These are phyloP conservation scores for Calonectria montana DNA, from an alignment of 2,329 filamentous ascomycete genomes.

Conservation along the genomic window DNA sequence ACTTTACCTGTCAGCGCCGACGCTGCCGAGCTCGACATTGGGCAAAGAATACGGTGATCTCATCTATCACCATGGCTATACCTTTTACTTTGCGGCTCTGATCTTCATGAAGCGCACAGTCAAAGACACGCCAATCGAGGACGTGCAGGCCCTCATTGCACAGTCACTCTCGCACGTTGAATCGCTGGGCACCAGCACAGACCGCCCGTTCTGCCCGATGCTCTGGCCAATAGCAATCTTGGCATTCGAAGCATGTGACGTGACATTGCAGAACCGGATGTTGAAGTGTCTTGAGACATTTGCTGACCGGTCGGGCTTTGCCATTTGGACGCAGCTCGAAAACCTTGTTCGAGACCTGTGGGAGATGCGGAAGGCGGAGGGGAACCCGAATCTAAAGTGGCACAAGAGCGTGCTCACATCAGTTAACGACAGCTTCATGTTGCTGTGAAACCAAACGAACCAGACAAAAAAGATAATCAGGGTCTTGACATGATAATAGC, in stretches of 20 bases:
- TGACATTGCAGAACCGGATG: conserved; percentile 34
- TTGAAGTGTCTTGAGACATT: conserved; percentile 31
- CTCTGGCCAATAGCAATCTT: conserved; percentile 40
- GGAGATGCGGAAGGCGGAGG: conserved; percentile 27
- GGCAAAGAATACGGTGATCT: conserved; percentile 35
- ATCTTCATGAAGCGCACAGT: conserved; percentile 41
- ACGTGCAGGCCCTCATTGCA: conserved; percentile 38
- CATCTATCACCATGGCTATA: conserved; percentile 39
- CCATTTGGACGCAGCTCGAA: conserved; percentile 36
- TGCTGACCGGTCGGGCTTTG: conserved; percentile 31
- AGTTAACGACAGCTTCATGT: conserved; percentile 39
- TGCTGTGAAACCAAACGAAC: conserved; percentile 18
- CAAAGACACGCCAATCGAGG: conserved; percentile 32
- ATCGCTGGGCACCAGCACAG: conserved; percentile 26
- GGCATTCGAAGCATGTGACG: conserved; percentile 33
- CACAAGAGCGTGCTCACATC: conserved; percentile 33
- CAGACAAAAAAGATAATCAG: background rate
- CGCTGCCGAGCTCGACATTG: conserved; percentile 19
- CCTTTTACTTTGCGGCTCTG: conserved; percentile 38
- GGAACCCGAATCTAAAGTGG: conserved; percentile 36
- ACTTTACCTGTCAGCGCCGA: conserved; percentile 33
- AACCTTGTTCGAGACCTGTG: conserved; percentile 34
- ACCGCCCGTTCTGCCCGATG: conserved; percentile 37
- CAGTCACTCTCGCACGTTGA: conserved; percentile 38
- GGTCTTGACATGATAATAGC: background rate